These are phyloP conservation scores for Microbotryum lychnidis-dioicae DNA, from an alignment of 1,284 basidiomycete species.

Conservation along the genomic window DNA sequence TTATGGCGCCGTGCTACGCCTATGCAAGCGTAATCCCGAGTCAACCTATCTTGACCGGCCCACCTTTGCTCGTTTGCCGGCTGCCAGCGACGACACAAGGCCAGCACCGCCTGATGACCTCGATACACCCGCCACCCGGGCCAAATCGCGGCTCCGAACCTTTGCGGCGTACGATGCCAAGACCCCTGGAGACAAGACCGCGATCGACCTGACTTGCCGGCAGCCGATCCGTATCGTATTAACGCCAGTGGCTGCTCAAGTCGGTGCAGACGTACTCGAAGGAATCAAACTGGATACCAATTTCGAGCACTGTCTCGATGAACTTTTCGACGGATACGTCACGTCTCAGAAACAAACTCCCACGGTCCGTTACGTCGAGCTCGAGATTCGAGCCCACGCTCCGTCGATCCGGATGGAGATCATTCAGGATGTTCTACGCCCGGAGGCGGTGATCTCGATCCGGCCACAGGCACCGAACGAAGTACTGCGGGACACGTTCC, in stretches of 20 bases:
- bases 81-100: neutral
- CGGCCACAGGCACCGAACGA: neutral
- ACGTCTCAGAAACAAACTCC: neutral
- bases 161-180: neutral
- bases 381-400: slow-evolving; percentile 9
- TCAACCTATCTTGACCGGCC: slow-evolving; percentile 10
- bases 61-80: slow-evolving; percentile 8
- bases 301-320: slow-evolving; percentile 26
- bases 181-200: neutral
- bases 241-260: slow-evolving; percentile 20
- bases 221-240: slow-evolving; percentile 12
- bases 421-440: slow-evolving; percentile 28
- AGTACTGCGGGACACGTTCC: neutral
- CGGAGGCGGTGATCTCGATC: slow-evolving; percentile 22
- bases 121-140: too few species aligned
- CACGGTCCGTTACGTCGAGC: neutral
- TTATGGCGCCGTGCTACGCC: slow-evolving; percentile 15
- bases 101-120: too few species aligned
- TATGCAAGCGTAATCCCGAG: slow-evolving; percentile 17
- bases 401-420: slow-evolving; percentile 10
- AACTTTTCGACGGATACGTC: slow-evolving; percentile 15
- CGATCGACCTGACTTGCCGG: slow-evolving; percentile 9
- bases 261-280: slow-evolving; percentile 22
- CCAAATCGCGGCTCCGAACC: neutral
- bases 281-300: slow-evolving; percentile 18